Percentiles rank a stretch among this genome's conserved stretches.
phyloP scores from a whole-genome alignment of 495 filamentous ascomycete species.

The Friedmanniomyces simplex region DNA sequence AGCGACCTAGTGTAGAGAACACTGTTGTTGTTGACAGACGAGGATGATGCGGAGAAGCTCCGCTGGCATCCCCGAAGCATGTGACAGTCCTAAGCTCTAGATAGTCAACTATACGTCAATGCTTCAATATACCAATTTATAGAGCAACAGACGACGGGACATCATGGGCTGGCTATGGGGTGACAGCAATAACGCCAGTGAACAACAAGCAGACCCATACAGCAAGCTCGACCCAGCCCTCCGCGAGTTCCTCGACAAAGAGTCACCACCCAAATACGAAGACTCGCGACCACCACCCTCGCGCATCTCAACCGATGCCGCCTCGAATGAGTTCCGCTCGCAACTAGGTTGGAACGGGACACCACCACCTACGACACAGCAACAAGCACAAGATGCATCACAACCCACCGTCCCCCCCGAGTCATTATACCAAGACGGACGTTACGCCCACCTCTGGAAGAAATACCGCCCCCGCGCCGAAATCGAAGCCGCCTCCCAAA shows the following conservation, averaged over 20 bases:
- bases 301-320: slow-evolving; percentile 15
- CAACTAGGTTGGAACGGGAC: slow-evolving; percentile 5
- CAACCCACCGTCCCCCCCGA: slow-evolving; percentile 35
- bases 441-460: slow-evolving; percentile 90
- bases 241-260: slow-evolving; percentile 72
- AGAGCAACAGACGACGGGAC: too few relatives aligned
- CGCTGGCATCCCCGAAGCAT: background rate
- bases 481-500: slow-evolving; percentile 52
- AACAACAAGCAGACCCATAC: slow-evolving; percentile 52
- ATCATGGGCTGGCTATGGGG: slow-evolving; percentile 77
- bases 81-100: background rate
- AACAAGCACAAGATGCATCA: slow-evolving; percentile 37
- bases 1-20: too few relatives aligned
- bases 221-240: slow-evolving; percentile 73
- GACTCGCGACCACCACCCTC: slow-evolving; percentile 15
- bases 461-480: slow-evolving; percentile 60
- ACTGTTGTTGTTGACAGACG: background rate
- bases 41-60: background rate
- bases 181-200: slow-evolving; percentile 4
- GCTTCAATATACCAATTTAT: background rate
- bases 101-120: background rate
- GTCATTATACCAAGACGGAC: slow-evolving; percentile 65
- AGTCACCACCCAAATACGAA: slow-evolving; percentile 33
- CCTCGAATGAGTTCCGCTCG: slow-evolving; percentile 15
- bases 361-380: background rate